Percentiles rank a stretch among this genome's conserved stretches.
These are phyloP conservation scores for Botrytis tulipae DNA, from an alignment of 2,329 filamentous ascomycete genomes.

Conservation along the genomic window DNA sequence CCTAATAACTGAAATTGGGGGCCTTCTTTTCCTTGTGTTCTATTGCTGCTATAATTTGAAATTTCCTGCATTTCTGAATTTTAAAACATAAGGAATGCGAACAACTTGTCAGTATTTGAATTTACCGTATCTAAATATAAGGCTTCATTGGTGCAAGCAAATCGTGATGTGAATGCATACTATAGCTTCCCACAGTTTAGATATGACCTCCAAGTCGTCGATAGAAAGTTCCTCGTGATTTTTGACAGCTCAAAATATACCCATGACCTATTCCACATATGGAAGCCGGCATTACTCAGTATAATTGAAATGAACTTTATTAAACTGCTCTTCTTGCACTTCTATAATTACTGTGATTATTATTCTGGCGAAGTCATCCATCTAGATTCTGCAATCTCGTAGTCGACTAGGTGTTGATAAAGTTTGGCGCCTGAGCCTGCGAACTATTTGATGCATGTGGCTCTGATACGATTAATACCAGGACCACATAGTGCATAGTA, in stretches of 20 bases:
- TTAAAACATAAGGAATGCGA: neutral
- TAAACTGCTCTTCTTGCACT: too few species aligned
- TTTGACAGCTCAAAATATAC: neutral
- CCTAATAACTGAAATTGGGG: rapidly evolving
- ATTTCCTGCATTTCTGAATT: neutral
- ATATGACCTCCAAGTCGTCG: neutral
- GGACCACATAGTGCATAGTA: neutral
- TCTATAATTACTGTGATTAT: too few species aligned
- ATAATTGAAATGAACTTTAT: too few species aligned
- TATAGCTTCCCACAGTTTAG: neutral
- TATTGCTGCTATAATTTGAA: neutral
- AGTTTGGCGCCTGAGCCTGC: neutral
- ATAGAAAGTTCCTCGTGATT: neutral
- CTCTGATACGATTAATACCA: rapidly evolving
- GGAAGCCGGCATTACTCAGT: too few species aligned
- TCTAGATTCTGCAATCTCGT: neutral
- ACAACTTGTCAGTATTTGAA: neutral
- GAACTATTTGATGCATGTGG: too few species aligned
- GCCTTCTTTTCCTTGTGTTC: neutral
- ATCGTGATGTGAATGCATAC: neutral
- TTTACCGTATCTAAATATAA: neutral
- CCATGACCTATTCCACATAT: too few species aligned
- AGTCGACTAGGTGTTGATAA: rapidly evolving
- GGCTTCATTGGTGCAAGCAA: rapidly evolving
- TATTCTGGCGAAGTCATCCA: too few species aligned